Evolutionary conservation across 495 filamentous ascomycete species (phyloP).

Genomic region (Neurospora sp.): DNA sequence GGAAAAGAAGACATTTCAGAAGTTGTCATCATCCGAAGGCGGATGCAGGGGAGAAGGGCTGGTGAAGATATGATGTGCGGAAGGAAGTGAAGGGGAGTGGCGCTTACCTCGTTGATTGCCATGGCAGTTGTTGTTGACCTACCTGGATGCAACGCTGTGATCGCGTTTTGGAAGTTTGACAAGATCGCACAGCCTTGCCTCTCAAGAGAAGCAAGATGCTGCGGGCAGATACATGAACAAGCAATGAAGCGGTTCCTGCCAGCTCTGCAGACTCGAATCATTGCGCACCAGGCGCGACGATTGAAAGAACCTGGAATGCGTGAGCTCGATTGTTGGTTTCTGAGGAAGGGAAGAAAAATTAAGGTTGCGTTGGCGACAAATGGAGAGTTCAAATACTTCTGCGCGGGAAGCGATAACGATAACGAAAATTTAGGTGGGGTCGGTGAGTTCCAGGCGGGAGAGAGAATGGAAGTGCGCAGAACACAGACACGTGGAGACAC

Average conservation of each 20-base stretch:
- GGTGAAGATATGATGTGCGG: background rate
- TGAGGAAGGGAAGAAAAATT: slow-evolving; percentile 1
- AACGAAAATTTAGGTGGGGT: slow-evolving; percentile 6
- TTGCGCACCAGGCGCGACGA: background rate
- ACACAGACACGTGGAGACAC: background rate
- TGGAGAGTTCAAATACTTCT: slow-evolving; percentile 4
- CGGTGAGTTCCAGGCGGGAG: background rate
- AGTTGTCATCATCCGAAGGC: slow-evolving; percentile 71
- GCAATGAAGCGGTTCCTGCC: background rate
- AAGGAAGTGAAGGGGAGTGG: slow-evolving; percentile 1
- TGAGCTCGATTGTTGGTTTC: background rate
- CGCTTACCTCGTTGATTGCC: slow-evolving; percentile 12
- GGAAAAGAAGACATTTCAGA: slow-evolving; percentile 78
- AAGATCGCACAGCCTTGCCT: background rate
- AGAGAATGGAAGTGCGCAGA: background rate
- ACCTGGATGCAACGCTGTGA: background rate
- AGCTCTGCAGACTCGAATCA: background rate
- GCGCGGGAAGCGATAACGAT: slow-evolving; percentile 5
- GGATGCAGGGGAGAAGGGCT: background rate
- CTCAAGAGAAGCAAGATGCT: background rate
- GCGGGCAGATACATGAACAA: background rate
- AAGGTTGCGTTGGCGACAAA: background rate
- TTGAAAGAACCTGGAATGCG: background rate
- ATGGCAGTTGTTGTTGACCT: background rate
- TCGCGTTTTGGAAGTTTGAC: background rate